Evolutionary conservation across 768 basidiomycete species (phyloP), one percentile per base, ranked within the genome.

Genomic region (Cyclocybe aegerita): DNA sequence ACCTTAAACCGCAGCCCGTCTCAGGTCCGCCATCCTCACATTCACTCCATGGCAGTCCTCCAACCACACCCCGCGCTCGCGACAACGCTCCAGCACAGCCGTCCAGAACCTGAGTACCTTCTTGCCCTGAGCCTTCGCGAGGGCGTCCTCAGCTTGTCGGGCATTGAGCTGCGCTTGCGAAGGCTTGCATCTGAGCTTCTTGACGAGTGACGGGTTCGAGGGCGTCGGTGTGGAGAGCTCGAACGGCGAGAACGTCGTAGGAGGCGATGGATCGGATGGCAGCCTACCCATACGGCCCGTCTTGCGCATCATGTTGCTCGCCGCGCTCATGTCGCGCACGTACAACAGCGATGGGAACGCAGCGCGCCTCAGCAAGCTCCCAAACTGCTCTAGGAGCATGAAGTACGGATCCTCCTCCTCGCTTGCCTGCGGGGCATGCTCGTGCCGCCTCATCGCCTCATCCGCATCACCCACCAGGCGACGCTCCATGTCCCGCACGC

Each of bases 401-500:
- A 88, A 88, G 61, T 85, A 86, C 9, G 79, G 75, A 32, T 78
- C 72, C 9, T 76, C 74, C 32, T 72, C 69, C 16, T 44, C 57
- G 9, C n/a, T 50, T 1, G 36, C 57, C 4, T 43, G 14, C 16
- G 30, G 45, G 2, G 29, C 50, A 43, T 41, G 46, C 29, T 50
- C 52, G 2, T 57, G 30, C 17, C 49, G 11, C 16, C 68, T 55
- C 23, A 56, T 50, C 7, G 57, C 63, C 9, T 65, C 59, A 7
- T 66, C 65, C 43, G 66, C 65, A 35, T 79, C 81, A 12, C 79
- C 79, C 10, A 72, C 56, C 16, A 89, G 66, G 49, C 86, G 75
- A 53, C 78, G 76, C 64, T 87, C 83, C 60, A 89, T 81, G 56
- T 85, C 86, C 14, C 86, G 76, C 50, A 90, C 82, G 7, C 85